Percentiles rank a stretch among this genome's conserved stretches.
Evolutionary conservation across 2,329 filamentous ascomycete species (phyloP).

Genomic region (Aspergillus hiratsukae): DNA sequence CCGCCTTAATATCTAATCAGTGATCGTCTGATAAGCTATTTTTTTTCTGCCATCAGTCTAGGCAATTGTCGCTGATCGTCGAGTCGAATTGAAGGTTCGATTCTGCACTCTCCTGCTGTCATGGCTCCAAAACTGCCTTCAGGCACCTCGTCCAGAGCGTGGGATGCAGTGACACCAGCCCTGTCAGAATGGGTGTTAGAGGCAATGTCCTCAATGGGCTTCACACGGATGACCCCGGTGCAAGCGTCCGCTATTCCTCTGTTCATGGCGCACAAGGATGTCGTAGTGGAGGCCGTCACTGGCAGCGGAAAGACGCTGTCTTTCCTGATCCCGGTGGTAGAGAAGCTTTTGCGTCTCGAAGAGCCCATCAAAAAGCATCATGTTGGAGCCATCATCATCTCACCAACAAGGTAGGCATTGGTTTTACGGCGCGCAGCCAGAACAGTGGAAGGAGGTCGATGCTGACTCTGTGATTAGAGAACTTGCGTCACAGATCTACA

Average conservation of each 20-base stretch:
- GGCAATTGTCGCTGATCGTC: background rate
- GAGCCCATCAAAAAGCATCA: conserved; percentile 86
- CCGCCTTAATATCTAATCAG: conserved; percentile 32
- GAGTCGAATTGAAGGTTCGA: background rate
- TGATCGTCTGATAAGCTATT: conserved; percentile 20
- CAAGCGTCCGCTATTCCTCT: conserved; percentile 87
- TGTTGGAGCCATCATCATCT: conserved; percentile 84
- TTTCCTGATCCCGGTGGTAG: conserved; percentile 77
- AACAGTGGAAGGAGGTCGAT: background rate
- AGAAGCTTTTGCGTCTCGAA: conserved; percentile 73
- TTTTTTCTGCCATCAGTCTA: conserved; percentile 17
- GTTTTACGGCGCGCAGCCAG: background rate
- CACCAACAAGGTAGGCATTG: conserved; percentile 61
- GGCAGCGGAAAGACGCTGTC: conserved; percentile 87
- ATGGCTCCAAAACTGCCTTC: conserved; percentile 44
- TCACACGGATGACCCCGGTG: conserved; percentile 85
- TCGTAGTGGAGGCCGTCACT: conserved; percentile 88
- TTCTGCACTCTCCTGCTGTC: background rate
- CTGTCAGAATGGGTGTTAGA: conserved; percentile 81
- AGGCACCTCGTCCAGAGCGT: conserved; percentile 49
- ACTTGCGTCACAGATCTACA: conserved; percentile 83
- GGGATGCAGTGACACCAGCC: conserved; percentile 65
- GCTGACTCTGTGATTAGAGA: conserved; percentile 54
- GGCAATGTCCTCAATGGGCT: conserved; percentile 78
- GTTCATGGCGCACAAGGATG: conserved; percentile 85